Evolutionary conservation across 1,284 basidiomycete species (phyloP).

Genomic region (Apiotrichum domesticum): DNA sequence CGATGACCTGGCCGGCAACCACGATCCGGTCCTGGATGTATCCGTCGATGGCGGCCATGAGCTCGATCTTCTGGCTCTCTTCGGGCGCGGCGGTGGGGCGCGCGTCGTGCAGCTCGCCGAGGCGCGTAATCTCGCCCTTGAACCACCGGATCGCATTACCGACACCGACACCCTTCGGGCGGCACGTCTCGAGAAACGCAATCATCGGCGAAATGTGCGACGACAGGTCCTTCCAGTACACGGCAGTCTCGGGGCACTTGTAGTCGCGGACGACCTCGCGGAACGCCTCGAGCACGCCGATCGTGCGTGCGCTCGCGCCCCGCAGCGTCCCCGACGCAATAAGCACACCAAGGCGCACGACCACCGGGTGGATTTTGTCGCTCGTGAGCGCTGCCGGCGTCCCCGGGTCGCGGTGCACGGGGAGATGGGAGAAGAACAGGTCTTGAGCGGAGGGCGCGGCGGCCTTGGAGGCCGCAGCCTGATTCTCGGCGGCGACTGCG

Average conservation of each 20-base stretch:
- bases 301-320: constrained; percentile 49
- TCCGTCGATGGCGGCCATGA: constrained; percentile 81
- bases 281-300: constrained; percentile 50
- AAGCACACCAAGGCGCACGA: constrained; percentile 42
- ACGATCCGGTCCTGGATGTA: constrained; percentile 93
- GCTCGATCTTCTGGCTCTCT: constrained; percentile 82
- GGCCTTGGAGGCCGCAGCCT: constrained; percentile 6
- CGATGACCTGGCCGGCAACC: constrained; percentile 88
- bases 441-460: constrained; percentile 16
- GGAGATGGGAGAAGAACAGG: constrained; percentile 60
- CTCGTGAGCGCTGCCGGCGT: constrained; percentile 28
- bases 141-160: constrained; percentile 59
- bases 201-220: constrained; percentile 47
- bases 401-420: constrained; percentile 43
- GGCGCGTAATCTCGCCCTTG: constrained; percentile 89
- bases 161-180: constrained; percentile 46
- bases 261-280: constrained; percentile 47
- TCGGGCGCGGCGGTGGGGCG: constrained; percentile 77
- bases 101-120: constrained; percentile 68
- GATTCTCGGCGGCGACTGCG: constrained; percentile 5
- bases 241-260: constrained; percentile 38
- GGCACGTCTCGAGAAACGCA: constrained; percentile 44
- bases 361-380: constrained; percentile 41
- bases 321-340: constrained; percentile 39
- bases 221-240: constrained; percentile 44